Evolutionary conservation across 805 yeast species (phyloP).

Genomic region (Novakomyces olei): DNA sequence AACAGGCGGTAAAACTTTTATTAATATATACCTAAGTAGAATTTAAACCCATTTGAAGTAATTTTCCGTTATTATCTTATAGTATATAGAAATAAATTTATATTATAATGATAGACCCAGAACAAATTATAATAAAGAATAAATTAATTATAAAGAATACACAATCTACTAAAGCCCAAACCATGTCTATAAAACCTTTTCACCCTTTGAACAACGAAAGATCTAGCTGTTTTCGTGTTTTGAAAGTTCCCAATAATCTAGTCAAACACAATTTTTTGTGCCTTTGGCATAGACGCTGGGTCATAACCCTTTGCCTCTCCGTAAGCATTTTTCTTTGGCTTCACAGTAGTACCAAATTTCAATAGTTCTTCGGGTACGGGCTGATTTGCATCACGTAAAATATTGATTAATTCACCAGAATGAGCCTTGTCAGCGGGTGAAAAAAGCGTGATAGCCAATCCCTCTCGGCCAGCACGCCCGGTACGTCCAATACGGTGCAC

Average conservation of each 20-base stretch:
- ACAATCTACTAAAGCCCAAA: no score
- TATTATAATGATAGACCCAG: no score
- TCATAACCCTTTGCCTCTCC: constrained; percentile 94
- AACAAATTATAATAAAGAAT: no score
- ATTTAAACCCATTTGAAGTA: no score
- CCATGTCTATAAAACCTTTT: no score
- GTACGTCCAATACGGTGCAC: constrained; percentile 97
- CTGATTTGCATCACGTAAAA: constrained; percentile 82
- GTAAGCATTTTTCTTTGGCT: constrained; percentile 94
- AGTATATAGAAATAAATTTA: no score
- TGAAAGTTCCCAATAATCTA: constrained; percentile 10
- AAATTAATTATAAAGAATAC: no score
- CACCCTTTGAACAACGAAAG: no score
- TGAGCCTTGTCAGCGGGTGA: constrained; percentile 93
- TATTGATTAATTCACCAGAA: constrained; percentile 82
- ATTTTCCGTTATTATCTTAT: no score
- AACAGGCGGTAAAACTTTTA: no score
- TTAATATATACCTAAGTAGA: no score
- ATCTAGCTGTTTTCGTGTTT: no score
- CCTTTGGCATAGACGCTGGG: constrained; percentile 58
- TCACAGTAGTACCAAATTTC: constrained; percentile 93
- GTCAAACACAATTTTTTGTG: constrained; percentile 75
- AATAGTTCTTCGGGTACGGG: constrained; percentile 84
- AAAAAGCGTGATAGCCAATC: constrained; percentile 84
- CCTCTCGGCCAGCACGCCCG: constrained; percentile 91